These are phyloP conservation scores for Medicago arabica DNA, from an alignment of 306 rosid genomes.

Conservation along the genomic window DNA sequence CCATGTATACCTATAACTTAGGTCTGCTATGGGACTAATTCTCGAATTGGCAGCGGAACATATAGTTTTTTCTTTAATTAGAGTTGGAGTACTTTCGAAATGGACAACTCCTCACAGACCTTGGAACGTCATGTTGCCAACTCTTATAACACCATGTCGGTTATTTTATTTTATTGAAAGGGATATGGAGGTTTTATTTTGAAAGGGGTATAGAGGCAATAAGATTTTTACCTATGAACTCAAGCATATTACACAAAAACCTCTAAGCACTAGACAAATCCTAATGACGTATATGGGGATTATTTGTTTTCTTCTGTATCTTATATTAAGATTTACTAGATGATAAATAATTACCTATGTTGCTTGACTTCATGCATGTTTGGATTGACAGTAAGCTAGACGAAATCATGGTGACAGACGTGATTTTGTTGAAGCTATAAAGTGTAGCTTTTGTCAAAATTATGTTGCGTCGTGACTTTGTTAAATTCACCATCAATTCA, in stretches of 20 bases:
- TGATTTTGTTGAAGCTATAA: no score
- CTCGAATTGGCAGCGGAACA: no score
- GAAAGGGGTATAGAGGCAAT: no score
- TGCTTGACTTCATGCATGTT: not conserved
- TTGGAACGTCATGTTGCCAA: no score
- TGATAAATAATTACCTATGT: not conserved
- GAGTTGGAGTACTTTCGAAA: no score
- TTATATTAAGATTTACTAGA: not conserved
- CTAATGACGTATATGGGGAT: not conserved
- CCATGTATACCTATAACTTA: no score
- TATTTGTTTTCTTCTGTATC: conserved; percentile 7
- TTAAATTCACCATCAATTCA: no score
- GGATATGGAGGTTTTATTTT: not conserved
- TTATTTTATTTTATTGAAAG: not conserved
- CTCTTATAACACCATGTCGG: no score
- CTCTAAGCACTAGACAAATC: not conserved
- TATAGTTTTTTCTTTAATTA: no score
- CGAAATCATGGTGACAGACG: not conserved
- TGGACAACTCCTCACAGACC: no score
- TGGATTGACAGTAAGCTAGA: not conserved
- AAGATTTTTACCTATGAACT: not conserved
- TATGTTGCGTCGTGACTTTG: no score
- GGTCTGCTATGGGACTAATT: no score
- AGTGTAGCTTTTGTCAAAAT: conserved; percentile 21
- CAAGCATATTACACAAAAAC: not conserved